Evolutionary conservation across 352 stramenopile species (phyloP), one percentile per base, ranked within the genome.

Genomic region (Pythium biforme): DNA sequence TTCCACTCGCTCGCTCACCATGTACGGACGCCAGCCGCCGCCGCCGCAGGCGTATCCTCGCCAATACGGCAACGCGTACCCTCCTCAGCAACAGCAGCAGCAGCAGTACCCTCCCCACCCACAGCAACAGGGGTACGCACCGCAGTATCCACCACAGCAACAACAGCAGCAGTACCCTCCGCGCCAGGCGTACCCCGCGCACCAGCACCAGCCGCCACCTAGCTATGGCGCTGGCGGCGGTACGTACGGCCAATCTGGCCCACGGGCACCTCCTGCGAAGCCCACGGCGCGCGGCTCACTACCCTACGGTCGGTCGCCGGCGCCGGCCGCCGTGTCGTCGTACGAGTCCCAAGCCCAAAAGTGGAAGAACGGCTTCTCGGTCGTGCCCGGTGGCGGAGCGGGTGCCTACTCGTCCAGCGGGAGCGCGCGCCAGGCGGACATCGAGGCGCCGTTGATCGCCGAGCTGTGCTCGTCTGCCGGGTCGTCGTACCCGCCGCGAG

Each of bases 381-480:
- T 62, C 14, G 68, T 51, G 19, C 37, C 53, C 34, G 55, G 49
- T 55, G 54, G 53, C 59, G 31, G 47, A 31, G 23, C 34, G n/a
- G 40, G 40, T 17, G 31, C 27, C 6, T n/a, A n/a, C n/a, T n/a
- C n/a, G n/a, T 43, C 48, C 29, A 27, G 41, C 12, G 49, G 39
- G 25, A 27, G 50, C 23, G 40, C 66, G 29, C 73, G 77, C 6
- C 68, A 83, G 50, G 72, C 70, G 19, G 81, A 90, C 55, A 59
- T 92, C 25, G 83, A 92, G 56, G 85, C 77, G 47, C 77, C 75
- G 62, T 74, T 94, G 4, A 71, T 94, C 34, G 76, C 72, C 9
- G 86, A 94, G 60, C 74, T 94, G 19, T 94, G 86, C 69, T 90
- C 86, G 48, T 85, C 81, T 6, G 64, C 81, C 26, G 86, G 86